phyloP scores from a whole-genome alignment of 176 grass and related monocot genomes.

The Hyparrhenia diplandra region DNA sequence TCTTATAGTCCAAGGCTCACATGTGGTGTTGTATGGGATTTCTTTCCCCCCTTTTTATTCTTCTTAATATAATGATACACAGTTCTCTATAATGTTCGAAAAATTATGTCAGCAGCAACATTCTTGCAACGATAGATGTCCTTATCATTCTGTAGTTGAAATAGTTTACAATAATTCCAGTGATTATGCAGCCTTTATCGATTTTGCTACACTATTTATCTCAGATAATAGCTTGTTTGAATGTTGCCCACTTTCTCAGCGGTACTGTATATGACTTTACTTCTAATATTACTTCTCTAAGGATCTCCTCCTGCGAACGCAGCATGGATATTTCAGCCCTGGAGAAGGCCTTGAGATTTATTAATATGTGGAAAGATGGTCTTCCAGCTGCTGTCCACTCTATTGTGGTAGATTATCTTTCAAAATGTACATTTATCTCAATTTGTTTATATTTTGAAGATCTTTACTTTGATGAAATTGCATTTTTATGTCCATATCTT shows the following conservation, averaged over 20 bases:
- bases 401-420: slow-evolving; percentile 68
- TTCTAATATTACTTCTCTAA: slow-evolving; percentile 98
- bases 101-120: not conserved
- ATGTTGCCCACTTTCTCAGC: slow-evolving; percentile 10
- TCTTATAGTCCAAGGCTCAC: too few species aligned
- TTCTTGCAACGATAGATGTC: not conserved
- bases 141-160: not conserved
- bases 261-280: slow-evolving; percentile 63
- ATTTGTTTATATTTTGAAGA: not conserved
- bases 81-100: too few species aligned
- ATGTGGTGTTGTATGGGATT: too few species aligned
- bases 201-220: slow-evolving; percentile 15
- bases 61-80: too few species aligned
- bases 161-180: slow-evolving; percentile 1
- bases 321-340: slow-evolving; percentile 90
- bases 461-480: slow-evolving; percentile 11
- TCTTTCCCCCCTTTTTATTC: too few species aligned
- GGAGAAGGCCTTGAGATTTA: slow-evolving; percentile 80
- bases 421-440: not conserved
- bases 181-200: not conserved
- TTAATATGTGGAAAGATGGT: slow-evolving; percentile 80
- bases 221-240: slow-evolving; percentile 2
- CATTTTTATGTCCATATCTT: not conserved
- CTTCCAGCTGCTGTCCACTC: slow-evolving; percentile 91
- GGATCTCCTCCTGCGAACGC: slow-evolving; percentile 98